Conservation (phyloP, 2,329 filamentous ascomycete genomes). For the Cladosporium halotolerans region DNA sequence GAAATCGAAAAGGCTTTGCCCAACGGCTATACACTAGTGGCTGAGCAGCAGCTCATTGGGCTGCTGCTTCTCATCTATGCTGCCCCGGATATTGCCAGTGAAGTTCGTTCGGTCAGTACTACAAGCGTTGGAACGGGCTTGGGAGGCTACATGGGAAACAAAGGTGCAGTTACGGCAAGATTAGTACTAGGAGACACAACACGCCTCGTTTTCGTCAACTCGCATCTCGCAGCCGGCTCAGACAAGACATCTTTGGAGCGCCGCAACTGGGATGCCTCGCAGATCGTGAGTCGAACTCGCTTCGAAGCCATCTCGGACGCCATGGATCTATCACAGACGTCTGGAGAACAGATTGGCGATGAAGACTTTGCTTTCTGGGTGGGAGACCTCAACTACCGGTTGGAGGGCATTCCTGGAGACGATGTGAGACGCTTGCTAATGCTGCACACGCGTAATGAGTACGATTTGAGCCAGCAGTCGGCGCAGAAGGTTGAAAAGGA, state of each 20-base stretch:
- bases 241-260: conserved; percentile 73
- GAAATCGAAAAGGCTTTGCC: conserved; percentile 70
- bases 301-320: conserved; percentile 68
- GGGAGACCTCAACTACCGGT: conserved; percentile 89
- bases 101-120: conserved; percentile 75
- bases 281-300: conserved; percentile 68
- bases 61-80: conserved; percentile 80
- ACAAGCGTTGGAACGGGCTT: conserved; percentile 81
- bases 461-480: conserved; percentile 47
- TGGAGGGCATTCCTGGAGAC: conserved; percentile 80
- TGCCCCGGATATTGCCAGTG: conserved; percentile 65
- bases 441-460: conserved; percentile 74
- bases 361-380: conserved; percentile 96
- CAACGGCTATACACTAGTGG: conserved; percentile 66
- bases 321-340: conserved; percentile 52
- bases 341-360: conserved; percentile 69
- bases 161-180: conserved; percentile 77
- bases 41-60: conserved; percentile 79
- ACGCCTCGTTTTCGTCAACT: conserved; percentile 81
- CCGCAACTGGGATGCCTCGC: conserved; percentile 80
- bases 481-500: conserved; percentile 32
- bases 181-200: conserved; percentile 87
- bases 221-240: conserved; percentile 80
- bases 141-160: conserved; percentile 92
- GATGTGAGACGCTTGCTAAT: conserved; percentile 81